Evolutionary conservation across 805 yeast species (phyloP).

Genomic region (Candida corydali): DNA sequence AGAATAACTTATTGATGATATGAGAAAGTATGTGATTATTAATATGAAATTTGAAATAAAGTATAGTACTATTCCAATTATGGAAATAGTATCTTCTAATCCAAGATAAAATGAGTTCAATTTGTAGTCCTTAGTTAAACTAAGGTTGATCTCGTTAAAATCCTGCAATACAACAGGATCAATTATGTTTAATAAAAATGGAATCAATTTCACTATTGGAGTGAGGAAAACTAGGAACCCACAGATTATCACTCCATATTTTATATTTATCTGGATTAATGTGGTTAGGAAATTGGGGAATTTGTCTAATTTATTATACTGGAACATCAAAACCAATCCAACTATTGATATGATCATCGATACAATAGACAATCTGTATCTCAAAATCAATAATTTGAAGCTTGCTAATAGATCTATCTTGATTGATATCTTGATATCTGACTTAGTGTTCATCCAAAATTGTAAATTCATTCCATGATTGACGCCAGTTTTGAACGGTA

Average conservation of each 20-base stretch:
- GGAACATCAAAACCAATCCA: slow-evolving; percentile 49
- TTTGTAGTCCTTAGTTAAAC: slow-evolving; percentile 26
- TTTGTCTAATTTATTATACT: slow-evolving; percentile 42
- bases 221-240: slow-evolving; percentile 32
- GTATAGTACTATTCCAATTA: slow-evolving; percentile 57
- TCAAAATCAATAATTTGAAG: slow-evolving; percentile 62
- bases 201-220: slow-evolving; percentile 35
- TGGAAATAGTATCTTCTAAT: slow-evolving; percentile 47
- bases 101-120: slow-evolving; percentile 67
- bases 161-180: slow-evolving; percentile 55
- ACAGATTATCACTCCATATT: slow-evolving; percentile 20
- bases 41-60: slow-evolving; percentile 29
- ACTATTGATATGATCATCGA: slow-evolving; percentile 65
- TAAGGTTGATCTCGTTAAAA: slow-evolving; percentile 40
- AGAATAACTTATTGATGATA: background rate
- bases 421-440: slow-evolving; percentile 29
- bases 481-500: slow-evolving; percentile 45
- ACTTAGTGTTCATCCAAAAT: slow-evolving; percentile 43
- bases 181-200: slow-evolving; percentile 34
- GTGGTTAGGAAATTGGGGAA: slow-evolving; percentile 35
- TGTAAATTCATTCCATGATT: slow-evolving; percentile 36
- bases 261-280: slow-evolving; percentile 22
- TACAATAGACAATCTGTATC: slow-evolving; percentile 73
- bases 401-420: slow-evolving; percentile 56
- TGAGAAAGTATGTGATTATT: slow-evolving; percentile 4